A percentile compares a stretch with the other conserved stretches of the same genome.
These are phyloP conservation scores for Ceratocystis cacaofunesta DNA, from an alignment of 2,329 filamentous ascomycete species.

Conservation along the genomic window DNA sequence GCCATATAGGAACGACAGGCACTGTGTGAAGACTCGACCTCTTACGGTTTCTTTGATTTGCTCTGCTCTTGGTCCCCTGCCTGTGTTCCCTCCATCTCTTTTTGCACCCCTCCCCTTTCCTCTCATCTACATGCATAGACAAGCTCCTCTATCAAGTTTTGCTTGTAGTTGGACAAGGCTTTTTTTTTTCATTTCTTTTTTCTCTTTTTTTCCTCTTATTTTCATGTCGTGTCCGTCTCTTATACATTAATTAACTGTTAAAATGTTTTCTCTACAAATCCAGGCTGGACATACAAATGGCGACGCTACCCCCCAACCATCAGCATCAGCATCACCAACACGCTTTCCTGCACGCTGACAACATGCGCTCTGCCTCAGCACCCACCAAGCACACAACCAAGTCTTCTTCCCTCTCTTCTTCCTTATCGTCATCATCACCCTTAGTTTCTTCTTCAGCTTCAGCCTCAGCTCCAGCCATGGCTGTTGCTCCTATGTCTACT, in stretches of 20 bases:
- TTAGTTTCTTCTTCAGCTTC: constrained; percentile 47
- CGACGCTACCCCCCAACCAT: constrained; percentile 48
- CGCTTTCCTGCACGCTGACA: constrained; percentile 36
- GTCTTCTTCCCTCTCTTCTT: constrained; percentile 41
- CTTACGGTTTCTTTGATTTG: not conserved
- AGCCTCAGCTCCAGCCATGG: constrained; percentile 41
- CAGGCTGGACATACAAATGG: constrained; percentile 43
- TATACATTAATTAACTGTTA: not conserved
- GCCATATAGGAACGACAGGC: not conserved
- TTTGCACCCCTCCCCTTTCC: not conserved
- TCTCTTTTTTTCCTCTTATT: not conserved
- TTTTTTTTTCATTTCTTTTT: not conserved
- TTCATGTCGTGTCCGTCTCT: not conserved
- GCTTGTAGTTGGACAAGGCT: not conserved
- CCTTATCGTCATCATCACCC: constrained; percentile 42
- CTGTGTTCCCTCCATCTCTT: not conserved
- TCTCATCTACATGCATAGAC: not conserved
- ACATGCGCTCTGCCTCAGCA: constrained; percentile 18
- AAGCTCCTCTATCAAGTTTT: not conserved
- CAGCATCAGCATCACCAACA: constrained; percentile 22
- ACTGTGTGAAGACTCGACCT: not conserved
- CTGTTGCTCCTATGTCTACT: constrained; percentile 25
- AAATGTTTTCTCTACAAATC: constrained; percentile 8
- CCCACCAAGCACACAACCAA: constrained; percentile 32
- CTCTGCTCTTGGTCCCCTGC: not conserved